Evolutionary conservation across 2,329 filamentous ascomycete genomes (phyloP).

Genomic region (Beauveria varroae): DNA sequence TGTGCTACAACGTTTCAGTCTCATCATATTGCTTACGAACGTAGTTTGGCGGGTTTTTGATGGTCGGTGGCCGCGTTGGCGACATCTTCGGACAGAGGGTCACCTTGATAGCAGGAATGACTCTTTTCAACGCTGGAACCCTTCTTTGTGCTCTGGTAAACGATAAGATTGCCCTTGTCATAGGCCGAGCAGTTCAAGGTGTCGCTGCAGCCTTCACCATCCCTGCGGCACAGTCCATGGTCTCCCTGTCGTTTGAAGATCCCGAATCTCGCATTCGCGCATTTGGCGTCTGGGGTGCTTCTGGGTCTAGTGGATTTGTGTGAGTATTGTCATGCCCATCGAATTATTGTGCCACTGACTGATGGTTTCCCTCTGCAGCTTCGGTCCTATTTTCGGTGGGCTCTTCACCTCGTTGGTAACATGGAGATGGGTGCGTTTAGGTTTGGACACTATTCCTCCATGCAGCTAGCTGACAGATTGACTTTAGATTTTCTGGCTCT

Average conservation of each 20-base stretch:
- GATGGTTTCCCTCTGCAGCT: neutral
- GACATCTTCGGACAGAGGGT: slow-evolving; percentile 12
- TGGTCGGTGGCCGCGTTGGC: slow-evolving; percentile 11
- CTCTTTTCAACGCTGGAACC: slow-evolving; percentile 6
- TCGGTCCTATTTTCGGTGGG: slow-evolving; percentile 12
- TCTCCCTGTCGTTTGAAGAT: slow-evolving; percentile 11
- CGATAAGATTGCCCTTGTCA: slow-evolving; percentile 4
- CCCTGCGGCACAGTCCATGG: slow-evolving; percentile 11
- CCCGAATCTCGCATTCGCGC: slow-evolving; percentile 9
- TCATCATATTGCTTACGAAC: neutral
- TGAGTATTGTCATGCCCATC: neutral
- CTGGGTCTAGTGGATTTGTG: slow-evolving; percentile 13
- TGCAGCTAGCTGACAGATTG: neutral
- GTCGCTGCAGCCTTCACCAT: slow-evolving; percentile 12
- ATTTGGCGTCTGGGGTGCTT: slow-evolving; percentile 12
- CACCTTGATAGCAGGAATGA: slow-evolving; percentile 10
- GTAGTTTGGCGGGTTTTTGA: slow-evolving; percentile 12
- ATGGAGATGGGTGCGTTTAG: slow-evolving; percentile 9
- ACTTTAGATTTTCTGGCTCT: slow-evolving; percentile 11
- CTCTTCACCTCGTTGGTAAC: slow-evolving; percentile 12
- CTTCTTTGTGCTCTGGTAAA: slow-evolving; percentile 10
- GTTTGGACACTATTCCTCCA: neutral
- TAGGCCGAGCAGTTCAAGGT: slow-evolving; percentile 12
- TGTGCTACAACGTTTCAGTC: neutral
- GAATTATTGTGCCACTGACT: neutral